A percentile compares a stretch with the other conserved stretches of the same genome.
Evolutionary conservation across 2,329 filamentous ascomycete genomes (phyloP).

Genomic region (Thelonectria olida): DNA sequence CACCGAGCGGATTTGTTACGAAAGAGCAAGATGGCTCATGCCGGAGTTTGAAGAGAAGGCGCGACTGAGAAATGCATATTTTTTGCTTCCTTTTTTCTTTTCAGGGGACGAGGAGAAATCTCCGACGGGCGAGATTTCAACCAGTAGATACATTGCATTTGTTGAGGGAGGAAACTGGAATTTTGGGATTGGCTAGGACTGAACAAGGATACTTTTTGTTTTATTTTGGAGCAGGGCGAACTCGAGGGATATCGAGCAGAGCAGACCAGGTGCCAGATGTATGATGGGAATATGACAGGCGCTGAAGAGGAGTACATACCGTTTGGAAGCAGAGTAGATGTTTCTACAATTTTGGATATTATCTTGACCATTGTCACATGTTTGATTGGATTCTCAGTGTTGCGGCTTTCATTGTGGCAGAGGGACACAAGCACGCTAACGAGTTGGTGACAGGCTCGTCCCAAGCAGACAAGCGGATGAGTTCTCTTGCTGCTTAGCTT

Average conservation of each 20-base stretch:
- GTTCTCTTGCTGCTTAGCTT: too few relatives aligned
- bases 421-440: too few relatives aligned
- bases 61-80: conserved; percentile 13
- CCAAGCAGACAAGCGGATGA: too few relatives aligned
- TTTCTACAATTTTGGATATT: neutral
- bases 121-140: neutral
- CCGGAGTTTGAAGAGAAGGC: conserved; percentile 27
- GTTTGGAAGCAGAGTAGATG: neutral
- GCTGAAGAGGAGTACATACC: neutral
- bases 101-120: conserved; percentile 16
- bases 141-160: conserved; percentile 26
- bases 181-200: conserved; percentile 11
- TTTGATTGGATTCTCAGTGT: neutral
- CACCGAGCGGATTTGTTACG: conserved; percentile 17
- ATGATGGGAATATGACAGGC: neutral
- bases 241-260: neutral
- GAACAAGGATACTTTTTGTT: neutral
- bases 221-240: neutral
- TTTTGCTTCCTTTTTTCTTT: too few relatives aligned
- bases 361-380: neutral
- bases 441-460: neutral
- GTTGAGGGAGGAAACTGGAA: conserved; percentile 25
- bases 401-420: too few relatives aligned
- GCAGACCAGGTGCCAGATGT: neutral
- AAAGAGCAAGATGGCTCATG: conserved; percentile 28